Evolutionary conservation across 495 filamentous ascomycete genomes (phyloP).

Genomic region (Trichoderma gamsii): DNA sequence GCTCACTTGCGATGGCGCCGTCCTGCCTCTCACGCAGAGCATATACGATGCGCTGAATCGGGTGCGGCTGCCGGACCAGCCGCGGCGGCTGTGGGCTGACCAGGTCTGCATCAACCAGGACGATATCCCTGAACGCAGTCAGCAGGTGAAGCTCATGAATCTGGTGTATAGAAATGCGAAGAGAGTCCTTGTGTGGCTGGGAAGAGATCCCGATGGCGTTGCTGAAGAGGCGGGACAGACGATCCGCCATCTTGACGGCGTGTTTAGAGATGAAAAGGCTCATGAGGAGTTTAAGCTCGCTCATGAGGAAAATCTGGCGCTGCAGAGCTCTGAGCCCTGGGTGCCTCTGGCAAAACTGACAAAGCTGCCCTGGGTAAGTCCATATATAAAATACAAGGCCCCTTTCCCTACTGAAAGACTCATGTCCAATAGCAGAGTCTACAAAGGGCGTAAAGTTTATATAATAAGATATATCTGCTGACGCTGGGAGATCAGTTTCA

Average conservation of each 20-base stretch:
- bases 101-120: slow-evolving; percentile 38
- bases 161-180: slow-evolving; percentile 27
- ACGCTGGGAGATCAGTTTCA: slow-evolving; percentile 17
- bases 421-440: background rate
- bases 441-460: background rate
- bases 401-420: background rate
- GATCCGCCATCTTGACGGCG: background rate
- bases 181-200: slow-evolving; percentile 30
- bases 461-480: background rate
- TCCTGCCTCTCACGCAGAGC: slow-evolving; percentile 14
- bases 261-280: background rate
- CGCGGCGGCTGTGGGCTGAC: slow-evolving; percentile 25
- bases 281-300: background rate
- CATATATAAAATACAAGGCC: background rate
- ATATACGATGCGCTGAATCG: slow-evolving; percentile 14
- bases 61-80: slow-evolving; percentile 2
- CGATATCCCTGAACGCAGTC: slow-evolving; percentile 25
- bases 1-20: slow-evolving; percentile 1
- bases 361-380: slow-evolving; percentile 14
- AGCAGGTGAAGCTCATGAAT: slow-evolving; percentile 32
- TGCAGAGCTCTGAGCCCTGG: background rate
- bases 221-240: slow-evolving; percentile 3
- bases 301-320: background rate
- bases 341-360: slow-evolving; percentile 16
- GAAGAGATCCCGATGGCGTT: slow-evolving; percentile 12